Evolutionary conservation across 2,329 filamentous ascomycete species (phyloP), one percentile per base, ranked within the genome.

Genomic region (Grosmannia penicillata): DNA sequence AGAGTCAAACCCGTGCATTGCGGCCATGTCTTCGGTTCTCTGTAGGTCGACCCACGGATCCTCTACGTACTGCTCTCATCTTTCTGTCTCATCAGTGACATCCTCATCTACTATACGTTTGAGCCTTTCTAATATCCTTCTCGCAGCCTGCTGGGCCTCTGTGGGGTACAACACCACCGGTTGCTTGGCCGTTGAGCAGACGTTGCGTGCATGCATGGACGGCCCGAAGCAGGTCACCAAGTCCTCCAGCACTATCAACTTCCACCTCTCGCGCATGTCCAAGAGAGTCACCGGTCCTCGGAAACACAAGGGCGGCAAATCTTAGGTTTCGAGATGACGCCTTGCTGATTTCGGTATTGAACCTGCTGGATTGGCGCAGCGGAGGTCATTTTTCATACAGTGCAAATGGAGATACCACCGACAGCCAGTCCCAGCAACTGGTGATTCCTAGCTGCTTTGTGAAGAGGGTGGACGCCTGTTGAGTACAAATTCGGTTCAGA

Each of bases 181-280:
- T 27, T 79, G 75, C 54, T 64, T 65, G 19, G 62, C 65, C 30
- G 53, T 79, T 47, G 75, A 79, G 57, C 65, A 66, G 40, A 65
- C 73, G 38, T 62, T 82, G 43, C 69, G 77, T 22, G 57, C 60
- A 24, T 82, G 76, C 61, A 94, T 95, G 85, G 89, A 96, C 64
- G 72, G 72, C 40, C 77, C 79, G 45, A 75, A 53, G 66, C 66
- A 56, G 42, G 50, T 60, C 31, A 50, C 59, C 11, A 53, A 57
- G 37, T 52, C 56, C 24, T 72, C 74, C 55, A 84, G 78, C 64
- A 89, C 77, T 57, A 86, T 96, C 72, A 96, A 96, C 63, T 87
- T 87, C 67, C 87, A 95, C 57, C 66, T 96, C 31, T 72, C 73
- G 48, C 75, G 91, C 66, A 93, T 66, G 72, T 78, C 62, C 70